Evolutionary conservation across 2,329 filamentous ascomycete genomes (phyloP), one percentile per base, ranked within the genome.

Genomic region (Didymellaceae sp.): DNA sequence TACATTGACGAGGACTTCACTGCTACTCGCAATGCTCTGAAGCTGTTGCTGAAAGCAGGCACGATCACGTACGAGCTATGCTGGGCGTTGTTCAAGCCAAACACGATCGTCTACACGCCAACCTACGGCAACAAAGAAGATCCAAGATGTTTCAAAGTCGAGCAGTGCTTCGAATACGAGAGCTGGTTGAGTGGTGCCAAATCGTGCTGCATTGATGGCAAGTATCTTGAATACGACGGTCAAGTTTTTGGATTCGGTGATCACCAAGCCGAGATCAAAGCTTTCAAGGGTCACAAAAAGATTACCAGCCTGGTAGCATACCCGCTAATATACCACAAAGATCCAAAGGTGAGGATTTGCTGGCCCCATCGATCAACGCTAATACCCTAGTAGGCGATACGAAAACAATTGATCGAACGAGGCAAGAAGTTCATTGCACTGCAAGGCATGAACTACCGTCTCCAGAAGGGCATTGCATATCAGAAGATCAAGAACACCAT

Each of bases 1-100:
- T 94, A 91, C 62, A 78, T 94, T n/a, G 87, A 92, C 60, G 84
- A 86, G 53, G 92, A 96, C 71, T 96, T 90, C 64, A 83, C 85
- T 1, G 81, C 89, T 14, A 86, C 82, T 25, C 92, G 93, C 68
- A 90, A 91, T 71, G 89, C 87, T 1, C 80, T 96, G 0, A 87
- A 91, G 59, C 89, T 90, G 0, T 84, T 96, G 74, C 78, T 96
- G 2, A 83, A 91, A 57, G 88, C 87, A 24, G 90, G 90, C 7
- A 85, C 91, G 34, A 95, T 96, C 68, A 95, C 90, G 0, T 96
- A 92, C 61, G 90, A 96, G 49, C 80, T 95, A 2, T 77, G 95
- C 1, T 96, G 91, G 91, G 90, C 91, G 0, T 75, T 96, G 3
- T 95, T 89, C 82, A 95, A 94, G 66, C 91, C 91, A 0, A 89